phyloP scores from a whole-genome alignment of 345 rosid genomes.

The Ceriops decandra region DNA sequence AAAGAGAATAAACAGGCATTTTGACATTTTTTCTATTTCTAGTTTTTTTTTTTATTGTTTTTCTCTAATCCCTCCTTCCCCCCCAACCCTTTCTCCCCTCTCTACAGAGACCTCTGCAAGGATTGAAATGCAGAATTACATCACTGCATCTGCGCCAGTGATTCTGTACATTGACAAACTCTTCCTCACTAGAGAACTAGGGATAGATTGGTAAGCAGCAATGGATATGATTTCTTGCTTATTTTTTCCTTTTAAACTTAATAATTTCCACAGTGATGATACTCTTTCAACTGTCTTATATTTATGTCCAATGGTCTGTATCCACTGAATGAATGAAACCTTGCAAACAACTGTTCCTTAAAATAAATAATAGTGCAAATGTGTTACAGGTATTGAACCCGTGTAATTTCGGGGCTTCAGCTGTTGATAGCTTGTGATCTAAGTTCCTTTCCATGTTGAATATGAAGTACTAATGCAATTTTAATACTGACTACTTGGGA shows the following conservation, averaged over 20 bases:
- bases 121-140: constrained; percentile 64
- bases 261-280: neutral
- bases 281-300: neutral
- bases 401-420: too few relatives aligned
- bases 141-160: constrained; percentile 50
- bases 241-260: neutral
- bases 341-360: neutral
- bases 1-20: neutral
- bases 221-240: neutral
- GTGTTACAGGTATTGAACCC: too few relatives aligned
- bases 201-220: constrained; percentile 72
- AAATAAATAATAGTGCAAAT: neutral
- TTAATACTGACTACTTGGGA: too few relatives aligned
- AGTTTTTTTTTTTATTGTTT: neutral
- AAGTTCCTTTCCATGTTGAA: too few relatives aligned
- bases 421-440: too few relatives aligned
- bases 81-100: neutral
- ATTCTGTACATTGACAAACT: constrained; percentile 65
- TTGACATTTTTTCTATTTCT: neutral
- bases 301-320: neutral
- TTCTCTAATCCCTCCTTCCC: neutral
- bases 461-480: too few relatives aligned
- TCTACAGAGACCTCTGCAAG: constrained; percentile 63
- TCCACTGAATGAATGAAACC: neutral
- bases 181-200: constrained; percentile 62